Percentiles rank a stretch among this genome's conserved stretches.
phyloP scores from a whole-genome alignment of 306 rosid species.

The Prunus persica region DNA sequence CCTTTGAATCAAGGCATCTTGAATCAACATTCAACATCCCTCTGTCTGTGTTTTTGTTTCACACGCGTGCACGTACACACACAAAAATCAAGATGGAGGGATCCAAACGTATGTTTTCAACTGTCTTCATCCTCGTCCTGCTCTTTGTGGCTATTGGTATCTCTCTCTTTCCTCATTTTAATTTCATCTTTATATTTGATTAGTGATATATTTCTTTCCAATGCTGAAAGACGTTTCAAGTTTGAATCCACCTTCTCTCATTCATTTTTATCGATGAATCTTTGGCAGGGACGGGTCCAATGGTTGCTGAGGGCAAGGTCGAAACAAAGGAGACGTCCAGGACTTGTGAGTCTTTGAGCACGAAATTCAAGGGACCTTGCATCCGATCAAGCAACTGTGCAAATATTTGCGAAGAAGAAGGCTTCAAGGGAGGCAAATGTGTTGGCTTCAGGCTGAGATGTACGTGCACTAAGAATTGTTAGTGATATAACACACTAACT shows the following conservation, averaged over 20 bases:
- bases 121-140: too few species aligned
- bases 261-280: not conserved
- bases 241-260: not conserved
- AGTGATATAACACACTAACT: not conserved
- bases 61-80: not conserved
- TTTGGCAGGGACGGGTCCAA: constrained; percentile 1
- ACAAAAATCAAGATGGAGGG: not conserved
- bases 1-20: not conserved
- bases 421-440: not conserved
- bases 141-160: not conserved
- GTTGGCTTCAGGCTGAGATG: not conserved
- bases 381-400: not conserved
- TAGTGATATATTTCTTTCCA: too few species aligned
- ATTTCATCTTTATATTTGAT: not conserved
- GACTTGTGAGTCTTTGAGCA: not conserved
- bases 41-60: not conserved
- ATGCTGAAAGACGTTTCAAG: not conserved
- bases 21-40: not conserved
- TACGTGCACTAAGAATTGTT: not conserved
- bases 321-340: not conserved
- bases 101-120: not conserved
- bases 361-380: not conserved
- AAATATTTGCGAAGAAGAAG: not conserved
- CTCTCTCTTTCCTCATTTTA: not conserved
- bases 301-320: not conserved